Conservation (phyloP, 495 filamentous ascomycete species). For the Penicillium paradoxum region DNA sequence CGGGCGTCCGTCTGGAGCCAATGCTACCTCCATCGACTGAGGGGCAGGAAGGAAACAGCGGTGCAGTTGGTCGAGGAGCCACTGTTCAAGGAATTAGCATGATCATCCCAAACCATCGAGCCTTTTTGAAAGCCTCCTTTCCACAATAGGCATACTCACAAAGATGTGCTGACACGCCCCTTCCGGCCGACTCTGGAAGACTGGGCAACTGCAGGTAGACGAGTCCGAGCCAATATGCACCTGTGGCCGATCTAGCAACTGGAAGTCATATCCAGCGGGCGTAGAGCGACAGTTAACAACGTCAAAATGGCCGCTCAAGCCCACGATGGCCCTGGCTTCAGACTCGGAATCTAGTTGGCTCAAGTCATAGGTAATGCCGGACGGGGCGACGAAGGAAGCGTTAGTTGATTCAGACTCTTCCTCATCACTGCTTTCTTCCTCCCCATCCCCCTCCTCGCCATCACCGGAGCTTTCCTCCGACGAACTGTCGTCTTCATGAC, state of each 20-base stretch:
- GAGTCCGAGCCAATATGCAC: conserved; percentile 28
- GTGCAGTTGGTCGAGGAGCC: conserved; percentile 45
- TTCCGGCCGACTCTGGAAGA: conserved; percentile 26
- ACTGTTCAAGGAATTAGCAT: conserved; percentile 22
- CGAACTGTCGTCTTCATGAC: conserved; percentile 13
- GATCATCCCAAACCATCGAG: neutral
- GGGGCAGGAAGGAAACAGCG: conserved; percentile 27
- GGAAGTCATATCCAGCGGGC: conserved; percentile 32
- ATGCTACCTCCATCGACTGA: conserved; percentile 22
- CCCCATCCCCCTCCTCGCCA: conserved; percentile 10
- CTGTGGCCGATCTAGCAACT: conserved; percentile 30
- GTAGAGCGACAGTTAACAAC: conserved; percentile 33
- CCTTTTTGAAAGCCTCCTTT: neutral
- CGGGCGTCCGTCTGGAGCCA: conserved; percentile 33
- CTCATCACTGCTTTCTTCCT: conserved; percentile 14
- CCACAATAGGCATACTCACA: conserved; percentile 26
- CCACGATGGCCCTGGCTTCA: conserved; percentile 33
- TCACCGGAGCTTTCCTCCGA: conserved; percentile 11
- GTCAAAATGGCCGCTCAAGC: conserved; percentile 32
- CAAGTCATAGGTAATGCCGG: conserved; percentile 44
- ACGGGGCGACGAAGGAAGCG: conserved; percentile 24
- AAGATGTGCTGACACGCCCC: conserved; percentile 45
- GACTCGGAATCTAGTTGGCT: conserved; percentile 30
- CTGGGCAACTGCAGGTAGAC: conserved; percentile 36
- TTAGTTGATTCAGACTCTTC: conserved; percentile 19